Conservation (phyloP, 768 basidiomycete genomes). For the Steccherinum ochraceum region DNA sequence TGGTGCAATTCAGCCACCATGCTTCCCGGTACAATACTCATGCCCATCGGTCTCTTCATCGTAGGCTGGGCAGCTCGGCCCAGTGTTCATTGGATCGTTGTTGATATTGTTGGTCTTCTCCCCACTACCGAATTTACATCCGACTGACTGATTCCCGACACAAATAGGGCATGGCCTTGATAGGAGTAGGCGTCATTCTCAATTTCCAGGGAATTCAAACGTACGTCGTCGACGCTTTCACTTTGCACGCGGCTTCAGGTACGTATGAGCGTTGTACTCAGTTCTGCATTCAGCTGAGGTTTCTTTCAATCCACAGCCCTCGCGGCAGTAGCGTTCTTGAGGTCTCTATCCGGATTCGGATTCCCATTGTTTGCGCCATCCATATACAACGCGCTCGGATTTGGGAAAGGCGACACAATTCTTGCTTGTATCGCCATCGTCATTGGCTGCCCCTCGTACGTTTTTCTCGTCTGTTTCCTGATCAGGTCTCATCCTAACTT, state of each 20-base stretch:
- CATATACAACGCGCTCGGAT: conserved; percentile 60
- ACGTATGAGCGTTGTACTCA: conserved; percentile 35
- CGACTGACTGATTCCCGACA: conserved; percentile 1
- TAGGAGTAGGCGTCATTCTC: conserved; percentile 53
- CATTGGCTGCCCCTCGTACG: conserved; percentile 45
- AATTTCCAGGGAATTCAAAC: conserved; percentile 57
- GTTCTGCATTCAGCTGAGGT: conserved; percentile 38
- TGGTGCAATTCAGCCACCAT: conserved; percentile 30
- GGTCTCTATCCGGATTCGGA: conserved; percentile 61
- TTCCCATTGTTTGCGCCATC: conserved; percentile 71
- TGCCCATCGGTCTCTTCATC: conserved; percentile 64
- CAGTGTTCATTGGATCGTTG: conserved; percentile 58
- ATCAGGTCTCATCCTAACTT: conserved; percentile 25
- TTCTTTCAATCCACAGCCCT: conserved; percentile 36
- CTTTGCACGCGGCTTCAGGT: conserved; percentile 65
- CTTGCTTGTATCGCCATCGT: conserved; percentile 49
- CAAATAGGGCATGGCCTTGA: conserved; percentile 46
- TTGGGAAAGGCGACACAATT: conserved; percentile 62
- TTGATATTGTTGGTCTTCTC: conserved; percentile 48
- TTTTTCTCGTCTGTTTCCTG: background rate
- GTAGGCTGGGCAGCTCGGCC: conserved; percentile 62
- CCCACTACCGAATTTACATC: background rate
- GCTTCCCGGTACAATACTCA: conserved; percentile 46
- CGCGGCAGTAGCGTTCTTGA: conserved; percentile 55
- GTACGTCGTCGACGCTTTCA: conserved; percentile 63